These are phyloP conservation scores for Apiospora koreana DNA, from an alignment of 2,329 filamentous ascomycete genomes.

Conservation along the genomic window DNA sequence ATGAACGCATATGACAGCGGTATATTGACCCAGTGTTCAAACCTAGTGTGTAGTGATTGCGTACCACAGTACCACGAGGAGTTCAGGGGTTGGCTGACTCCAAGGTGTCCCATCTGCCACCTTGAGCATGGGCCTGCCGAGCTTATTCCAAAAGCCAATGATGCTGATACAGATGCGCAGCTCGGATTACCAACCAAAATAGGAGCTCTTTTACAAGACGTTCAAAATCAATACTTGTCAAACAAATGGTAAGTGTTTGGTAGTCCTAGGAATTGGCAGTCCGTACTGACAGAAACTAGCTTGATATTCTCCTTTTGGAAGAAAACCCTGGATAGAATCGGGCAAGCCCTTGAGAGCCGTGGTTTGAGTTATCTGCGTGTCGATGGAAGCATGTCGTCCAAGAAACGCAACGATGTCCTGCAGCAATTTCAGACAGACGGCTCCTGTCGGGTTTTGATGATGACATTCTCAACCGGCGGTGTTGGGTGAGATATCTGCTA, in stretches of 20 bases:
- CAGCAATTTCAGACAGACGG: not conserved
- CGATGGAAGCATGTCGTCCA: not conserved
- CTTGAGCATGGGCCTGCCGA: not conserved
- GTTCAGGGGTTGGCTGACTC: not conserved
- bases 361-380: not conserved
- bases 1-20: not conserved
- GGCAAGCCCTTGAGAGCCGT: not conserved
- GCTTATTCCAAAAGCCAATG: not conserved
- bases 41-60: not conserved
- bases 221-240: not conserved
- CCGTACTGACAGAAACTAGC: not conserved
- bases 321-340: slow-evolving; percentile 4
- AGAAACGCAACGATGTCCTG: not conserved
- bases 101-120: not conserved
- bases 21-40: not conserved
- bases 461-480: not conserved
- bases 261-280: not conserved
- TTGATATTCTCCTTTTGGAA: slow-evolving; percentile 8
- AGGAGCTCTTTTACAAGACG: not conserved
- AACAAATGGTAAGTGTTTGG: not conserved
- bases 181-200: not conserved
- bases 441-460: not conserved
- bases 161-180: not conserved
- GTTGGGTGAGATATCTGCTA: not conserved
- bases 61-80: not conserved